Percentiles rank a stretch among this genome's conserved stretches.
Evolutionary conservation across 1,139 yeast species (phyloP).

Genomic region (Saccharomycopsis crataegensis): DNA sequence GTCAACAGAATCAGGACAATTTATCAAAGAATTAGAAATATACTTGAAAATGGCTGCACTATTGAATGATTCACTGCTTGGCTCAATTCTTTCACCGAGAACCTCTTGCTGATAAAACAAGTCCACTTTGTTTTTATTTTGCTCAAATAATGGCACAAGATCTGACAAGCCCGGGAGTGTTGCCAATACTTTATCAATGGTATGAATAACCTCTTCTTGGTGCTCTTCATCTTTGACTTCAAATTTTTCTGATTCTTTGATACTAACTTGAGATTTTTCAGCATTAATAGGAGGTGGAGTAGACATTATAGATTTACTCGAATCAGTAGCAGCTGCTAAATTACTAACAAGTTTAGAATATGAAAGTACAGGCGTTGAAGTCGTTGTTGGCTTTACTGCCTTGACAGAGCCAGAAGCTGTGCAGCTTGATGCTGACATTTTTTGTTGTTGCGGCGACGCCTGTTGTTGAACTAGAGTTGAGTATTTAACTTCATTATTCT

Average conservation of each 20-base stretch:
- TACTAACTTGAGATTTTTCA: not conserved
- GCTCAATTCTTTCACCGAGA: not conserved
- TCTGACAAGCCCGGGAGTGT: constrained; percentile 36
- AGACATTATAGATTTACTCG: not conserved
- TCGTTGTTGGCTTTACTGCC: constrained; percentile 14
- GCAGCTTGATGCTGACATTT: not conserved
- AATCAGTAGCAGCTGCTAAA: constrained; percentile 2
- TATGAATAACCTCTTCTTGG: not conserved
- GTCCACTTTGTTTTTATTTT: constrained; percentile 8
- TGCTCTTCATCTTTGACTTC: not conserved
- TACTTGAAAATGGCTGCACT: not conserved
- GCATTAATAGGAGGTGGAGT: not conserved
- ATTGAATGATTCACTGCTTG: not conserved
- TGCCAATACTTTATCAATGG: not conserved
- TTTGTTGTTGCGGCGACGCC: not conserved
- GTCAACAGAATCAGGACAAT: constrained; percentile 90
- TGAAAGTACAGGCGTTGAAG: constrained; percentile 16
- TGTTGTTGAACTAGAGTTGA: constrained; percentile 33
- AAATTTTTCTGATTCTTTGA: not conserved
- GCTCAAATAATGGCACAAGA: constrained; percentile 36
- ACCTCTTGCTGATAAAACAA: not conserved
- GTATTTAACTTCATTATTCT: constrained; percentile 59
- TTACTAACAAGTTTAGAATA: constrained; percentile 14
- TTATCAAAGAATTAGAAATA: constrained; percentile 50
- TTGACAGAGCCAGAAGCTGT: constrained; percentile 1